Percentiles rank a stretch among this genome's conserved stretches.
Evolutionary conservation across 140 eudicot genomes (phyloP).

Genomic region (Ambrosia hybrid): DNA sequence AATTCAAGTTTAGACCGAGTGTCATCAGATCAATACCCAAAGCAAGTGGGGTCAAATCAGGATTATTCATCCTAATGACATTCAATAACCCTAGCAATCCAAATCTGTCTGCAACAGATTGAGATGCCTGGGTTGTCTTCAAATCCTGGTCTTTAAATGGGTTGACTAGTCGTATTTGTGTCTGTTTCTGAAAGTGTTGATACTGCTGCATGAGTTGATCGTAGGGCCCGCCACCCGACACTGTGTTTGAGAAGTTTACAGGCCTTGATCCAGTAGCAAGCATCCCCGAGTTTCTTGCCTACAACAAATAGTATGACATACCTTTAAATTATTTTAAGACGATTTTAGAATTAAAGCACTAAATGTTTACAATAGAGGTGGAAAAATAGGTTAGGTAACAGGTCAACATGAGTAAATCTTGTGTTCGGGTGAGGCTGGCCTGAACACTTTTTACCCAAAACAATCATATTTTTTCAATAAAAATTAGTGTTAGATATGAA

Average conservation of each 20-base stretch:
- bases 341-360: neutral
- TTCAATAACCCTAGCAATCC: constrained; percentile 77
- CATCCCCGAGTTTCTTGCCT: constrained; percentile 57
- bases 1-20: constrained; percentile 77
- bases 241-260: constrained; percentile 45
- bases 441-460: too few species aligned
- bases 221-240: constrained; percentile 53
- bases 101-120: constrained; percentile 53
- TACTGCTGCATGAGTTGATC: constrained; percentile 79
- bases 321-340: neutral
- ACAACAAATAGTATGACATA: constrained; percentile 17
- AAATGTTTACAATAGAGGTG: neutral
- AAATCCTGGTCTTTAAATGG: constrained; percentile 69
- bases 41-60: constrained; percentile 77
- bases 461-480: neutral
- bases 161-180: constrained; percentile 62
- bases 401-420: neutral
- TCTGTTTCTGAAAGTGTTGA: constrained; percentile 74
- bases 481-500: neutral
- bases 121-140: constrained; percentile 57
- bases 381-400: neutral
- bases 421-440: neutral
- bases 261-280: constrained; percentile 58
- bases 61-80: constrained; percentile 75
- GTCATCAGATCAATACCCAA: constrained; percentile 82